phyloP scores from a whole-genome alignment of 2,329 filamentous ascomycete species.

The Zasmidium citrigriseum region DNA sequence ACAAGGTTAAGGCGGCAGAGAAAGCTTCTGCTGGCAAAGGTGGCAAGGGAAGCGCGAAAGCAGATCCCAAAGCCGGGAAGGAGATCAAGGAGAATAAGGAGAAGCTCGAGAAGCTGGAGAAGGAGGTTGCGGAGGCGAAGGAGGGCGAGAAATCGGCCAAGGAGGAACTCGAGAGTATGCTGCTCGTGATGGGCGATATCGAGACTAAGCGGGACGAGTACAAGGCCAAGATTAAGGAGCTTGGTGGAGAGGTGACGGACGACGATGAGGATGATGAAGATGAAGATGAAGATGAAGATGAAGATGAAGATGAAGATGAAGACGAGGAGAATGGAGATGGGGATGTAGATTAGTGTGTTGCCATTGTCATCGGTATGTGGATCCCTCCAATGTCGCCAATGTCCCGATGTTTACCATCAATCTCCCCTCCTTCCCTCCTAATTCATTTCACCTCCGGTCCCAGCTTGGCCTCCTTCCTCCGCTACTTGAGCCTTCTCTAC shows the following conservation, averaged over 20 bases:
- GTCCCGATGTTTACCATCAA: too few species aligned
- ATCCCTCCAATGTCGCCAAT: too few species aligned
- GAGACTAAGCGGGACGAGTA: slow-evolving; percentile 44
- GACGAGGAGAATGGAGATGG: slow-evolving; percentile 9
- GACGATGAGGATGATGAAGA: slow-evolving; percentile 34
- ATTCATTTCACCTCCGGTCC: too few species aligned
- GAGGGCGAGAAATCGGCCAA: slow-evolving; percentile 18
- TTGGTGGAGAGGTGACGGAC: slow-evolving; percentile 35
- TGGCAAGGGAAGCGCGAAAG: slow-evolving; percentile 1
- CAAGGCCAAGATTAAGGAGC: slow-evolving; percentile 28
- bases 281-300: slow-evolving; percentile 31
- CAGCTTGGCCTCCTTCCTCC: too few species aligned
- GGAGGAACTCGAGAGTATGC: slow-evolving; percentile 28
- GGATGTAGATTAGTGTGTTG: background rate
- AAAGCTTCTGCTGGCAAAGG: slow-evolving; percentile 5
- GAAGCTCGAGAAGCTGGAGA: slow-evolving; percentile 18
- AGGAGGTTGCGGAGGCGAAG: slow-evolving; percentile 16
- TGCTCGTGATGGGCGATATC: slow-evolving; percentile 51
- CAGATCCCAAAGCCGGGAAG: slow-evolving; percentile 13
- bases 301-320: slow-evolving; percentile 21
- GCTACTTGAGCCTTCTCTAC: too few species aligned
- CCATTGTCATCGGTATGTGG: background rate
- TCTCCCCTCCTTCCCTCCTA: too few species aligned
- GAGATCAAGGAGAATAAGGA: slow-evolving; percentile 11
- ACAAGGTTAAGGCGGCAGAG: slow-evolving; percentile 7